These are phyloP conservation scores for Somion occarium DNA, from an alignment of 1,284 basidiomycete genomes.

Conservation along the genomic window DNA sequence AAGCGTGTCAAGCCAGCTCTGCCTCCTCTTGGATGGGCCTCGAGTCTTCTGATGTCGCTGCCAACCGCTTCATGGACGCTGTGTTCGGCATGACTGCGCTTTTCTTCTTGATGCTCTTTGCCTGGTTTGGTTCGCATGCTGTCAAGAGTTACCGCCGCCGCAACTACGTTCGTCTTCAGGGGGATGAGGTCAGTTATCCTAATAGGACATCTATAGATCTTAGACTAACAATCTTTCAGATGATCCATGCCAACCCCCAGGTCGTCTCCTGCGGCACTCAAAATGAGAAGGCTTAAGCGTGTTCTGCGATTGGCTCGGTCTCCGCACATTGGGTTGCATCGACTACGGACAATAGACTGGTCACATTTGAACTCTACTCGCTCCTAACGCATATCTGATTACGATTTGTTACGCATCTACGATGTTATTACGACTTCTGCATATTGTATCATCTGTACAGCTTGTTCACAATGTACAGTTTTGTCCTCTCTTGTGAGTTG, in stretches of 20 bases:
- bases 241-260: background rate
- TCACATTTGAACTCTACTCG: background rate
- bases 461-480: too few species aligned
- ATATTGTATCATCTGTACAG: background rate
- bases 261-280: constrained; percentile 3
- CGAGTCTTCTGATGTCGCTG: constrained; percentile 17
- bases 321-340: background rate
- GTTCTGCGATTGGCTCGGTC: background rate
- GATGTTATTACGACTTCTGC: background rate
- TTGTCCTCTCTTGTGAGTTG: too few species aligned
- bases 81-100: constrained; percentile 38
- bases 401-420: background rate
- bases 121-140: constrained; percentile 32
- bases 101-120: constrained; percentile 39
- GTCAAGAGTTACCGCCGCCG: constrained; percentile 38
- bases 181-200: constrained; percentile 59
- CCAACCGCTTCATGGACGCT: constrained; percentile 38
- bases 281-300: constrained; percentile 9
- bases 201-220: too few species aligned
- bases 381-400: background rate
- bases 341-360: background rate
- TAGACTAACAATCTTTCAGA: too few species aligned
- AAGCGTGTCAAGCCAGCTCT: constrained; percentile 42
- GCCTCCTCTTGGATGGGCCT: constrained; percentile 32
- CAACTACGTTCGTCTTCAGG: constrained; percentile 43